These are phyloP conservation scores for Chlorella vulgaris DNA, from an alignment of 139 green algal species.

Conservation along the genomic window DNA sequence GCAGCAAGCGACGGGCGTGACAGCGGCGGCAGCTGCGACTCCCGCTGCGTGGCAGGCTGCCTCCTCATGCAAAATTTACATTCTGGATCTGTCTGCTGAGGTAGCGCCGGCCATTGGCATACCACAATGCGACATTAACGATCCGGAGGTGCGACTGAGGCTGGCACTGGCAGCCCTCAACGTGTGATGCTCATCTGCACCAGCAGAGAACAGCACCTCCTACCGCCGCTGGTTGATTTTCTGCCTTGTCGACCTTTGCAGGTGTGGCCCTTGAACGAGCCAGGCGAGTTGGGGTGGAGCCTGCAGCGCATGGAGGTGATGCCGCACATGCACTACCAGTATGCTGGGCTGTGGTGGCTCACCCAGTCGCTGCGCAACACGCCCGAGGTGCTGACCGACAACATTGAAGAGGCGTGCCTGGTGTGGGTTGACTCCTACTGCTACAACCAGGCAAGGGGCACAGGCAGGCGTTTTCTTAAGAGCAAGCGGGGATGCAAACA, in stretches of 20 bases:
- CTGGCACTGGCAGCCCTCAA: not conserved
- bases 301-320: not conserved
- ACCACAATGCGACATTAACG: not conserved
- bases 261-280: not conserved
- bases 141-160: not conserved
- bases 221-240: too few species aligned
- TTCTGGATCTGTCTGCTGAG: not conserved
- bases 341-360: not conserved
- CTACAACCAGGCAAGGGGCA: not conserved
- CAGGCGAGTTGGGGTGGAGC: not conserved
- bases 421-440: constrained; percentile 1
- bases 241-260: too few species aligned
- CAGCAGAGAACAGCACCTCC: too few species aligned
- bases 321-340: not conserved
- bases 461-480: not conserved
- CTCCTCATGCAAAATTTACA: not conserved
- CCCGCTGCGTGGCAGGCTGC: not conserved
- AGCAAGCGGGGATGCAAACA: not conserved
- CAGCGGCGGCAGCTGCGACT: not conserved
- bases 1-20: not conserved
- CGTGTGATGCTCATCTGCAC: too few species aligned
- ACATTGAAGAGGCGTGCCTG: not conserved
- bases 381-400: not conserved
- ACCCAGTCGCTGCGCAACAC: constrained; percentile 1
- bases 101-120: not conserved